Evolutionary conservation across 1,284 basidiomycete genomes (phyloP), one percentile per base, ranked within the genome.

Genomic region (Cryptococcus hybrid): DNA sequence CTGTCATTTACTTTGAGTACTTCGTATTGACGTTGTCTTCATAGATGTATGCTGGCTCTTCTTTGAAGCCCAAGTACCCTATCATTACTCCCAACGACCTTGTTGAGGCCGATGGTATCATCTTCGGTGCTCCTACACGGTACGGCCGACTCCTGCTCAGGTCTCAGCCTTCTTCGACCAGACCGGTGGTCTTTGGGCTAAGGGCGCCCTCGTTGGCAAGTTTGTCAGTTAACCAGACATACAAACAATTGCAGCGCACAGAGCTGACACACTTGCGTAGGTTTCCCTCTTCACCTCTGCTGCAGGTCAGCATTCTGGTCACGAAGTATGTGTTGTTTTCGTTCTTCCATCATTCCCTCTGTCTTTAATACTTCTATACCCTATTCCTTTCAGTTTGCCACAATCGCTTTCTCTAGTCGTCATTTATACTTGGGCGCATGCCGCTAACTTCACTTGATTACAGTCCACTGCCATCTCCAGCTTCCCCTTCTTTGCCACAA

Each of bases 191-290:
- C 67, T 82, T 45, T 97, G 92, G 92, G 82, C 80, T 11, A 62
- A 70, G 7, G 89, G 89, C 53, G 83, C 81, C 0, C 84, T 95
- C 52, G 77, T 83, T 52, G 90, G 89, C 69, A 97, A 96, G 80
- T 89, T 81, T 54, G 91, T 83, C 18, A 18, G 18, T 18, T 18
- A 18, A 18, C 18, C 18, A 18, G 18, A 18, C 18, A 18, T 18
- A 18, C 18, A 18, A 18, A 18, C 18, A 18, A 18, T 18, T 18
- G 18, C 18, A 18, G 18, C 18, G 18, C 18, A 18, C 18, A 18
- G 18, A 18, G 18, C 18, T 18, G 18, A 18, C 18, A 18, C 18
- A 18, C 18, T 18, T 18, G 18, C 18, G 18, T 18, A 18, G 18
- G 18, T 18, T 5, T 82, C 58, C 39, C 34, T 68, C 54, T 71